A percentile compares a stretch with the other conserved stretches of the same genome.
phyloP scores from a whole-genome alignment of 169 alveolate genomes.

The Plasmodium blacklocki region DNA sequence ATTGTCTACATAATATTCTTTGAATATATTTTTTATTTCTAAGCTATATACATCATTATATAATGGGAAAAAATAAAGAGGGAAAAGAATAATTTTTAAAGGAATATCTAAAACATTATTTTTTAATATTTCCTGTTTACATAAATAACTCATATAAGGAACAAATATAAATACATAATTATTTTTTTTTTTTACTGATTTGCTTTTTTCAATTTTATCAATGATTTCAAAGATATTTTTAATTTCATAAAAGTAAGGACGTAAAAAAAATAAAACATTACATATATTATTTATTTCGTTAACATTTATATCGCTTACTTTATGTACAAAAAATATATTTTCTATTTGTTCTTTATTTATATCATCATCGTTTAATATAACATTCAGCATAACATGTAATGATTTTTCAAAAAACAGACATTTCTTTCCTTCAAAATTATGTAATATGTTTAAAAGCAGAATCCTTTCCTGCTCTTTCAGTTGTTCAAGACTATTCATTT shows the following conservation, averaged over 20 bases:
- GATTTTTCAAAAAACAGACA: conserved; percentile 49
- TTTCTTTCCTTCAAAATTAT: conserved; percentile 28
- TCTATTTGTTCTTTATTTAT: conserved; percentile 49
- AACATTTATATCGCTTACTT: conserved; percentile 19
- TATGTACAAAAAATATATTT: conserved; percentile 9
- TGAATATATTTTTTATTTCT: conserved; percentile 42
- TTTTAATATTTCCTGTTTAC: conserved; percentile 35
- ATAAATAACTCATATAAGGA: conserved; percentile 61
- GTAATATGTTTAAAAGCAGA: conserved; percentile 24
- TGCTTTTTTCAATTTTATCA: conserved; percentile 45
- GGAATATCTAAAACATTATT: conserved; percentile 18
- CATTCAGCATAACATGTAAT: conserved; percentile 30
- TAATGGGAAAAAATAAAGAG: conserved; percentile 63
- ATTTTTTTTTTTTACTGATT: not conserved
- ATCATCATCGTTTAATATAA: conserved; percentile 42
- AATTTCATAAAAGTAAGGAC: conserved; percentile 62
- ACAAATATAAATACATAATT: conserved; percentile 33
- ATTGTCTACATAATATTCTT: conserved; percentile 63
- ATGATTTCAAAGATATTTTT: conserved; percentile 41
- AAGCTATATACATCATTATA: conserved; percentile 67
- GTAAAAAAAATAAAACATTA: conserved; percentile 41
- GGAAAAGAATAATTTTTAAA: conserved; percentile 33
- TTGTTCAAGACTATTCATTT: conserved; percentile 18
- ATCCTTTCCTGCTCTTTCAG: conserved; percentile 30
- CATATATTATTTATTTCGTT: not conserved